Evolutionary conservation across 208 protist species (phyloP).

Genomic region (Leishmania arabica): DNA sequence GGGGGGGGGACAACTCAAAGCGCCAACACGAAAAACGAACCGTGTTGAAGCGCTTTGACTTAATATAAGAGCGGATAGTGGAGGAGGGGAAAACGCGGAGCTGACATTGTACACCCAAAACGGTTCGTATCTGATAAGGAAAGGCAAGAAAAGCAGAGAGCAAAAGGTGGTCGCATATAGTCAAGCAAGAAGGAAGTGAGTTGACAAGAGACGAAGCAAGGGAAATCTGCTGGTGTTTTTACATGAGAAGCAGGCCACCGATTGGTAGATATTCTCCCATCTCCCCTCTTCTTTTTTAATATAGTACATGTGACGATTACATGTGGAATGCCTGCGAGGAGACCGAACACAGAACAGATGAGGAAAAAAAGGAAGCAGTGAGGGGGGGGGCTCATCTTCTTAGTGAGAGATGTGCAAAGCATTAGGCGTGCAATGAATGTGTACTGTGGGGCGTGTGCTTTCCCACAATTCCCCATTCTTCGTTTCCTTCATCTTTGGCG

Average conservation of each 20-base stretch:
- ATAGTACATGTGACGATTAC: neutral
- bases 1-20: neutral
- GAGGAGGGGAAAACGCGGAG: neutral
- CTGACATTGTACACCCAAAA: neutral
- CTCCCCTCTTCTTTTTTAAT: conserved; percentile 5
- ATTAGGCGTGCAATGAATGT: neutral
- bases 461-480: neutral
- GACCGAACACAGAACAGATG: neutral
- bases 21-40: neutral
- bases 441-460: neutral
- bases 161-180: neutral
- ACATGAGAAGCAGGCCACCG: neutral
- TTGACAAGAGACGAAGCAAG: neutral
- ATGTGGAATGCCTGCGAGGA: neutral
- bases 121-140: neutral
- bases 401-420: conserved; percentile 1
- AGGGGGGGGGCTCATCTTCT: neutral
- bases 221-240: neutral
- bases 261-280: neutral
- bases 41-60: neutral
- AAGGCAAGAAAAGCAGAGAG: neutral
- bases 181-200: neutral
- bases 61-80: neutral
- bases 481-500: neutral
- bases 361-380: neutral